Evolutionary conservation across 2,329 filamentous ascomycete species (phyloP).

Genomic region (Ceratocystis papillata): DNA sequence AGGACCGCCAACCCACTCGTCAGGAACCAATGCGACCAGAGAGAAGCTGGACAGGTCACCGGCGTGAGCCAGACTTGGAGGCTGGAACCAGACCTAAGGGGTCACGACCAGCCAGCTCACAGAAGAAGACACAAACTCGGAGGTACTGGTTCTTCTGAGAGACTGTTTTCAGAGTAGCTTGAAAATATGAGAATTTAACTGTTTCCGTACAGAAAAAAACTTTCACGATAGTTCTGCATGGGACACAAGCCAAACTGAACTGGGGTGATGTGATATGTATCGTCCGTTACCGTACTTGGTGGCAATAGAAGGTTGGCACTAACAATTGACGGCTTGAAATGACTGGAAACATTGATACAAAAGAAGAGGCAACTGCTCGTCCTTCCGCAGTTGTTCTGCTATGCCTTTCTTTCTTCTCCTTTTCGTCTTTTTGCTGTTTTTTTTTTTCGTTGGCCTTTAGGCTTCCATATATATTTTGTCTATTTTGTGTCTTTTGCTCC

Average conservation of each 20-base stretch:
- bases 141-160: conserved; percentile 9
- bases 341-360: not conserved
- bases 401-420: not conserved
- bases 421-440: not conserved
- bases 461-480: not conserved
- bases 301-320: too few species aligned
- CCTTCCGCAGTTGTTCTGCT: not conserved
- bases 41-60: conserved; percentile 10
- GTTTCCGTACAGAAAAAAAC: not conserved
- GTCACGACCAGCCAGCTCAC: not conserved
- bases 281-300: too few species aligned
- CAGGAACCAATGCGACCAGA: conserved; percentile 9
- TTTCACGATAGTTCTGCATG: not conserved
- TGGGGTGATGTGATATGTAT: too few species aligned
- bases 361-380: not conserved
- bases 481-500: not conserved
- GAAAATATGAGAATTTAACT: conserved; percentile 1
- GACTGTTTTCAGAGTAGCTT: not conserved
- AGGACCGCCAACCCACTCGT: conserved; percentile 3
- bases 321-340: too few species aligned
- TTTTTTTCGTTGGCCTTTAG: not conserved
- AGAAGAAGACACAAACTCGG: not conserved
- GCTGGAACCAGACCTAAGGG: conserved; percentile 2
- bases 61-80: conserved; percentile 10
- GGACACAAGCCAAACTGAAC: not conserved